Conservation (phyloP, 1,284 basidiomycete genomes). For the Naganishia sp. region DNA sequence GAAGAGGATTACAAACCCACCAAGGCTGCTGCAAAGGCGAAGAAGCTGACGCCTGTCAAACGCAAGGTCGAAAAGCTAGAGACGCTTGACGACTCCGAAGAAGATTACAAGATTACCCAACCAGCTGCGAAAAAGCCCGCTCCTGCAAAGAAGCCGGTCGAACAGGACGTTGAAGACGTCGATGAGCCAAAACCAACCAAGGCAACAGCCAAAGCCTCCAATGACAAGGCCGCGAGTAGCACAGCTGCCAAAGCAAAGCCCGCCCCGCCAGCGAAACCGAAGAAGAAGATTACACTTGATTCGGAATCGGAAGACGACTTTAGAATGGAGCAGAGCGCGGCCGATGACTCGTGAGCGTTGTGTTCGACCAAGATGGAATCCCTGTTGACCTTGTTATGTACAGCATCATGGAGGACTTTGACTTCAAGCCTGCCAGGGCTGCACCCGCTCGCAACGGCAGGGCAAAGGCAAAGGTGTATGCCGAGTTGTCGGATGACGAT, state of each 20-base stretch:
- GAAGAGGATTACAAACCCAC: slow-evolving; percentile 69
- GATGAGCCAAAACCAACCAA: slow-evolving; percentile 17
- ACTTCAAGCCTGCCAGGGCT: slow-evolving; percentile 38
- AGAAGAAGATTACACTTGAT: slow-evolving; percentile 31
- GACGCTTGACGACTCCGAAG: slow-evolving; percentile 64
- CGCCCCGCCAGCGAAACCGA: slow-evolving; percentile 19
- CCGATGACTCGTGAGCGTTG: slow-evolving; percentile 32
- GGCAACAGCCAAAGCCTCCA: slow-evolving; percentile 5
- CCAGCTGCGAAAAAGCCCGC: slow-evolving; percentile 21
- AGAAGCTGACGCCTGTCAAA: slow-evolving; percentile 45
- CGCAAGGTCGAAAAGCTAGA: slow-evolving; percentile 39
- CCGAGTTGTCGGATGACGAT: slow-evolving; percentile 44
- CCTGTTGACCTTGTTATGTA: background rate
- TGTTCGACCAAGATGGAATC: too few species aligned
- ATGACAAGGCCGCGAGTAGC: slow-evolving; percentile 23
- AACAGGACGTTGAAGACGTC: slow-evolving; percentile 25
- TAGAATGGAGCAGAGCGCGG: slow-evolving; percentile 6
- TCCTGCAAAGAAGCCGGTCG: slow-evolving; percentile 31
- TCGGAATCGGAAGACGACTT: slow-evolving; percentile 31
- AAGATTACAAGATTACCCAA: slow-evolving; percentile 46
- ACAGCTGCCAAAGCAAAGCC: slow-evolving; percentile 32
- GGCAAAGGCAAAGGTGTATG: slow-evolving; percentile 44
- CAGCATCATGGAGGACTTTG: slow-evolving; percentile 36
- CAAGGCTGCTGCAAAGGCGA: slow-evolving; percentile 47
- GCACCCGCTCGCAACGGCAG: slow-evolving; percentile 40